Evolutionary conservation across 352 stramenopile species (phyloP).

Genomic region (Phytophthora ramorum): DNA sequence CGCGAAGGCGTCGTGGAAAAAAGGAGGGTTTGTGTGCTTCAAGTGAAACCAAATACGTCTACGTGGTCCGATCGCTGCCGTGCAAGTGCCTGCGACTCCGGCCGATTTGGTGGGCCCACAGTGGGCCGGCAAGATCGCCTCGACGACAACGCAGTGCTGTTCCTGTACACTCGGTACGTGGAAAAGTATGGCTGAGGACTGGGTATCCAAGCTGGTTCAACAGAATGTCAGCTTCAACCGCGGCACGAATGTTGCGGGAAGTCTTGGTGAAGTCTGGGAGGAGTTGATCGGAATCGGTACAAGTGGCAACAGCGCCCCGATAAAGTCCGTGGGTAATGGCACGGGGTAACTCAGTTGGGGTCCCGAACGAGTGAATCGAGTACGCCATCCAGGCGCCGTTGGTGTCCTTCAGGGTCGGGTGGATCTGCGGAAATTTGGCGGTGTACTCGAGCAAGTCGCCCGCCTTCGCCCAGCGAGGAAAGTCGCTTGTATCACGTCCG

Average conservation of each 20-base stretch:
- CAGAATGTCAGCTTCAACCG: slow-evolving; percentile 46
- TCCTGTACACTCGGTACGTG: slow-evolving; percentile 52
- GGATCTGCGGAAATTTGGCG: slow-evolving; percentile 48
- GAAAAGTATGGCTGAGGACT: slow-evolving; percentile 67
- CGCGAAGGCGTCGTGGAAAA: too few species aligned
- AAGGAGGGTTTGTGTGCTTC: too few species aligned
- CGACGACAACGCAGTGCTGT: slow-evolving; percentile 60
- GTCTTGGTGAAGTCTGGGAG: slow-evolving; percentile 29
- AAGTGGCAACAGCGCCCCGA: background rate
- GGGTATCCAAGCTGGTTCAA: slow-evolving; percentile 41
- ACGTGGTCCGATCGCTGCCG: too few species aligned
- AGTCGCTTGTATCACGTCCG: slow-evolving; percentile 43
- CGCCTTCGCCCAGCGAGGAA: slow-evolving; percentile 41
- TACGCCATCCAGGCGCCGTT: slow-evolving; percentile 47
- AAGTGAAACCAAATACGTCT: too few species aligned
- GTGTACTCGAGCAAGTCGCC: slow-evolving; percentile 52
- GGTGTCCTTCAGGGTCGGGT: slow-evolving; percentile 39
- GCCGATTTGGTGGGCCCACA: too few species aligned
- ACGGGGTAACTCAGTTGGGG: slow-evolving; percentile 49
- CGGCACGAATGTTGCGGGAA: slow-evolving; percentile 33
- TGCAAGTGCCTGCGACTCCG: too few species aligned
- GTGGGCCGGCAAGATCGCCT: too few species aligned
- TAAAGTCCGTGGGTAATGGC: slow-evolving; percentile 28
- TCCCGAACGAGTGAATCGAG: slow-evolving; percentile 43
- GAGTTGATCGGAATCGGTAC: slow-evolving; percentile 41